phyloP scores from a whole-genome alignment of 164 flowering plant species.

The Aristolochia fimbriata region DNA sequence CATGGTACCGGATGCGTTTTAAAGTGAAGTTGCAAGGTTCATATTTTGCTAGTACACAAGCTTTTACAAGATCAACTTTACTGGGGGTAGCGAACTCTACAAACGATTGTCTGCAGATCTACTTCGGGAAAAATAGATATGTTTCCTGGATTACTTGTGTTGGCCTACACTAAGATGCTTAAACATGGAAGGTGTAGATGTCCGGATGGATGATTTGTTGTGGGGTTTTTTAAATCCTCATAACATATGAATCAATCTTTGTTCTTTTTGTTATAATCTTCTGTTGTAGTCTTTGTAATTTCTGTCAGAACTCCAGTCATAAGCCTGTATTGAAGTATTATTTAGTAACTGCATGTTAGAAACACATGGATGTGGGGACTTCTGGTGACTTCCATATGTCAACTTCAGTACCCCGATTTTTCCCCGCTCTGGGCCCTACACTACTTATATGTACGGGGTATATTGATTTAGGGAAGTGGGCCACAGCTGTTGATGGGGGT shows the following conservation, averaged over 20 bases:
- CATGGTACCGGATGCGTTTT: constrained; percentile 11
- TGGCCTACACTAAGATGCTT: constrained; percentile 11
- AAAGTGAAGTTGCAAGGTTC: constrained; percentile 7
- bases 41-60: neutral
- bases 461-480: constrained; percentile 98
- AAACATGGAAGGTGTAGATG: constrained; percentile 8
- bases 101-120: constrained; percentile 3
- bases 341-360: neutral
- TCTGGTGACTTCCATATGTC: constrained; percentile 16
- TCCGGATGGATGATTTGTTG: constrained; percentile 11
- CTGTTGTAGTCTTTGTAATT: constrained; percentile 1
- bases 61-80: constrained; percentile 1
- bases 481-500: constrained; percentile 82
- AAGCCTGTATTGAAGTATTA: neutral
- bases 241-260: neutral
- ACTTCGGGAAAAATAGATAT: constrained; percentile 4
- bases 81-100: constrained; percentile 3
- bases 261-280: constrained; percentile 8
- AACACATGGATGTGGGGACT: constrained; percentile 41
- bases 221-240: constrained; percentile 12
- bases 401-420: constrained; percentile 25
- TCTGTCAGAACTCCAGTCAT: neutral
- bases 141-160: constrained; percentile 5
- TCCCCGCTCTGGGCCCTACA: constrained; percentile 55
- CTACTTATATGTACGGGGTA: constrained; percentile 67